Evolutionary conservation across 75 land plant species (phyloP).

Genomic region (Pinus tabuliformis): DNA sequence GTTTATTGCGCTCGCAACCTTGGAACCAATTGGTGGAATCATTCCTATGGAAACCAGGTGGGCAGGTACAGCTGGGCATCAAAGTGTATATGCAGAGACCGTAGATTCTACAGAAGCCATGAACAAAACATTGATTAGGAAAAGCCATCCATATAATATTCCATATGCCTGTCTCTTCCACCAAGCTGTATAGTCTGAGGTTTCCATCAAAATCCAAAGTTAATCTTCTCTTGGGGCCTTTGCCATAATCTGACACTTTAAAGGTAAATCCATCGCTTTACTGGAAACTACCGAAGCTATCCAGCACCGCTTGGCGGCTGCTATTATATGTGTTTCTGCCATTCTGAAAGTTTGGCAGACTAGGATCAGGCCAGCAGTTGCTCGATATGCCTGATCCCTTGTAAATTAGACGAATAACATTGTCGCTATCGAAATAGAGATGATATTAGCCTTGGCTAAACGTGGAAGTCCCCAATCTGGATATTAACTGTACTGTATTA

Average conservation of each 20-base stretch:
- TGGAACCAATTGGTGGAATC: background rate
- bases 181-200: conserved; percentile 41
- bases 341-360: too few species aligned
- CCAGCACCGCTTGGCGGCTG: conserved; percentile 24
- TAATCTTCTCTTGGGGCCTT: conserved; percentile 24
- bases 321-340: conserved; percentile 40
- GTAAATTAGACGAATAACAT: background rate
- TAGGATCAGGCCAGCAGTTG: conserved; percentile 32
- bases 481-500: background rate
- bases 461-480: background rate
- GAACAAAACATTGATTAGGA: background rate
- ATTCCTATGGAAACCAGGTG: background rate
- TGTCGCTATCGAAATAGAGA: conserved; percentile 3
- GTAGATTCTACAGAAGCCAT: background rate
- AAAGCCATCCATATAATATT: background rate
- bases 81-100: background rate
- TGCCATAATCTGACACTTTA: conserved; percentile 38
- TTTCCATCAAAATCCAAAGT: conserved; percentile 59
- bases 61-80: background rate
- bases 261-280: conserved; percentile 38
- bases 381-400: background rate
- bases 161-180: background rate
- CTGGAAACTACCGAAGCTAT: conserved; percentile 23
- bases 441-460: background rate
- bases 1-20: background rate